Conservation (phyloP, 192 early-diverging fungal genomes). For the Coemansia sp. region DNA sequence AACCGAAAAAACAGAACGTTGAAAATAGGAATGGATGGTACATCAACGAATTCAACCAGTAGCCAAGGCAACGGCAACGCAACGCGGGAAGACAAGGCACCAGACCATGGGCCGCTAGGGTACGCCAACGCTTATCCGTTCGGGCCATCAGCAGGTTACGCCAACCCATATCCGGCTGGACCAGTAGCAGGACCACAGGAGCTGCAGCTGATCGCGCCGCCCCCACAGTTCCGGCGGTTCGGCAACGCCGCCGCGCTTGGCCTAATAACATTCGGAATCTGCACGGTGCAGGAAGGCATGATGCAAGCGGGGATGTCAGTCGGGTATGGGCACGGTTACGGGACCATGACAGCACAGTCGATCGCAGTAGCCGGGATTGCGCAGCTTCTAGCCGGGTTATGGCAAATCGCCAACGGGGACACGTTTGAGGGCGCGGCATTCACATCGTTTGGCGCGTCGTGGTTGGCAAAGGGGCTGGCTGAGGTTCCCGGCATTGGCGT, state of each 20-base stretch:
- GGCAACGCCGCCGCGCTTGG: slow-evolving; percentile 51
- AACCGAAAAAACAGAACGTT: no score
- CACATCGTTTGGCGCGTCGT: slow-evolving; percentile 47
- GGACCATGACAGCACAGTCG: slow-evolving; percentile 32
- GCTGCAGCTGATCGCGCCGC: slow-evolving; percentile 48
- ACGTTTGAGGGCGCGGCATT: slow-evolving; percentile 55
- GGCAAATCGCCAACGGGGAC: slow-evolving; percentile 57
- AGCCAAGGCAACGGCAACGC: background rate
- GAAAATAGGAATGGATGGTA: no score
- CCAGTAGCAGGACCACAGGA: slow-evolving; percentile 19
- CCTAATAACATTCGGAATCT: slow-evolving; percentile 49
- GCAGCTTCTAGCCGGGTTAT: slow-evolving; percentile 39
- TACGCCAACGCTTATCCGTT: background rate
- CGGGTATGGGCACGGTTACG: slow-evolving; percentile 41
- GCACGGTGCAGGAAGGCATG: slow-evolving; percentile 51
- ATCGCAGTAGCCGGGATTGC: slow-evolving; percentile 44
- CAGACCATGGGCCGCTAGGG: background rate
- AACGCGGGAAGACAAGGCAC: background rate
- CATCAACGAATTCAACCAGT: background rate
- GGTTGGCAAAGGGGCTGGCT: slow-evolving; percentile 47
- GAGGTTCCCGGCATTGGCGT: slow-evolving; percentile 38
- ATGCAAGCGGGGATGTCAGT: slow-evolving; percentile 53
- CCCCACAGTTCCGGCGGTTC: slow-evolving; percentile 51
- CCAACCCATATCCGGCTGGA: background rate
- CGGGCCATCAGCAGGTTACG: background rate